Evolutionary conservation across 2,329 filamentous ascomycete genomes (phyloP), one percentile per base, ranked within the genome.

Genomic region (Apiospora marii): DNA sequence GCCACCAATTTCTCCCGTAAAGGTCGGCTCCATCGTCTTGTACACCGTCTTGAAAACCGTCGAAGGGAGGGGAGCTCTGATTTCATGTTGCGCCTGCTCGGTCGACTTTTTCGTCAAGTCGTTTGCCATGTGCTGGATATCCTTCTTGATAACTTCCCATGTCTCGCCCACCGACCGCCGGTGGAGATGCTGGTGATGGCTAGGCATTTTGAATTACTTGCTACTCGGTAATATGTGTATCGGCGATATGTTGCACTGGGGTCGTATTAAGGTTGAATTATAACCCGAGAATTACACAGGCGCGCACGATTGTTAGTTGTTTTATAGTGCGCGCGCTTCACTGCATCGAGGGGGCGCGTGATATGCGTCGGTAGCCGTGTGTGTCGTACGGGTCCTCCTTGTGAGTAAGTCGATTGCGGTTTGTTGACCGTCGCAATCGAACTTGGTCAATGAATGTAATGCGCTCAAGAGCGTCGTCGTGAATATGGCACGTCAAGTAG

Each of bases 1-100:
- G 37, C 85, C 83, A 41, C 76, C 85, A 71, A 87, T 79, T 7
- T 79, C 77, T n/a, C 84, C 85, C 48, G 81, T 79, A 49, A 86
- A 86, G 5, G 81, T 84, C 16, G 82, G 77, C 7, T 78, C 75
- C 78, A 85, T 73, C 49, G 85, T 87, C 69, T 82, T 81, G 76
- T 83, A 86, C 27, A 86, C 80, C 24, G 83, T 84, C 19, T 77
- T 77, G 46, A 82, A 76, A 58, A 84, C 78, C 24, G 81, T 83
- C 16, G 77, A 75, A 37, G 77, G 77, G 4, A 74, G 73, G 68
- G 72, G 78, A n/a, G 68, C 76, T 67, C 76, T 70, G 12, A 77
- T 7, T 19, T 72, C 74, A 12, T 72, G 68, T 4, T 69, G 69
- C 27, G 58, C 19, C 41, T 64, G 58, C 53, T 34, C 43, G 58